Evolutionary conservation across 106 monocot genomes (phyloP).

Genomic region (Allium sativum): DNA sequence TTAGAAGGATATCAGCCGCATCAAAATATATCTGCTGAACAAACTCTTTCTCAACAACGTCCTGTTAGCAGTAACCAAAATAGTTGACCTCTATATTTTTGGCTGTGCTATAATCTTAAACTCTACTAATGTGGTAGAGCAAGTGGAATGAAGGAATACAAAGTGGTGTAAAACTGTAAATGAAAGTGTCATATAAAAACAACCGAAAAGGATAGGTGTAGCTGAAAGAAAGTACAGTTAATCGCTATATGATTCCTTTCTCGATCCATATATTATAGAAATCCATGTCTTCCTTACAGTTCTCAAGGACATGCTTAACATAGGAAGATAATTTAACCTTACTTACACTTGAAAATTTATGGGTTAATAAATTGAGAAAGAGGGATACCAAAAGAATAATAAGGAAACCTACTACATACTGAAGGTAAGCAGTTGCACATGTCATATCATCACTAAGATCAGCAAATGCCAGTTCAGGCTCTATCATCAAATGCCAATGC

Average conservation of each 20-base stretch:
- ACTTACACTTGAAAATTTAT: neutral
- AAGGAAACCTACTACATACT: constrained; percentile 95
- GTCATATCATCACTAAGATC: constrained; percentile 98
- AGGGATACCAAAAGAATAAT: neutral
- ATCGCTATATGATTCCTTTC: constrained; percentile 78
- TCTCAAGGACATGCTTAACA: constrained; percentile 87
- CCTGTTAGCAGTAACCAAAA: constrained; percentile 30
- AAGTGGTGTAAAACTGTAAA: neutral
- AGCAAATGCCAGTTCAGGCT: constrained; percentile 98
- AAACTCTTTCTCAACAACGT: constrained; percentile 89
- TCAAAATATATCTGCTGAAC: constrained; percentile 85
- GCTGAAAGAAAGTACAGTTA: constrained; percentile 38
- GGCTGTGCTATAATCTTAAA: too few relatives aligned
- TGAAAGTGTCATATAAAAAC: neutral
- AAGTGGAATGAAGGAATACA: neutral
- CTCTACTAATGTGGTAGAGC: too few relatives aligned
- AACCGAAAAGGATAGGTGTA: neutral
- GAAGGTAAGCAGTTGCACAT: constrained; percentile 98
- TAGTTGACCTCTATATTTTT: neutral
- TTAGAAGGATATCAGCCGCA: constrained; percentile 71
- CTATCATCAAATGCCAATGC: constrained; percentile 69
- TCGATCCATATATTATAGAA: constrained; percentile 98
- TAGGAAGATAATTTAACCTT: constrained; percentile 16
- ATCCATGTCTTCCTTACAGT: constrained; percentile 98
- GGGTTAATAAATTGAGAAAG: neutral